Evolutionary conservation across 2,329 filamentous ascomycete genomes (phyloP), one percentile per base, ranked within the genome.

Genomic region (Neonectria magnoliae): DNA sequence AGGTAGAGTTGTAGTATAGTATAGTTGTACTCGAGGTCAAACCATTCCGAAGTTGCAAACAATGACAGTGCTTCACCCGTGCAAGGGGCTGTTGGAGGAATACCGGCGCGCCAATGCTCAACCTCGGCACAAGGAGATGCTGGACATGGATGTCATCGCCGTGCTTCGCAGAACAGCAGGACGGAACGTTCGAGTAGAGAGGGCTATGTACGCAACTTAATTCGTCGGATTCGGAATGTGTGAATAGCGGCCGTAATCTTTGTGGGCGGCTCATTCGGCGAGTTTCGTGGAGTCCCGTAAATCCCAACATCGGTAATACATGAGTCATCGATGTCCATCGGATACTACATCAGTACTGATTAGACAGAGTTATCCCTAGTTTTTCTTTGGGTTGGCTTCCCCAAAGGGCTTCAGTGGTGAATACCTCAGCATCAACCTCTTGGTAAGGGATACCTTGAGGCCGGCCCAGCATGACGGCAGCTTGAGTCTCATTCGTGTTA

Each of bases 1-100:
- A 74, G 73, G 44, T 75, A 73, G 2, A 75, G 68, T 2, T 60
- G 62, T 1, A 75, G 55, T 29, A 76, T 67, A 0, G 71, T 55
- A 16, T 70, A 61, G 36, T 66, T 67, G 33, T 60, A 60, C 29
- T 27, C 27, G 9, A 60, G 8, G 4, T 60, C 50, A 33, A 11
- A 55, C 57, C 57, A 60, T 6, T 54, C 57, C 1, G 41, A 22
- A 5, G 51, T 60, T 3, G 45, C 29, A 20, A 60, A 60, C 13
- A 54, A 22, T 3, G 57, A 60, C 2, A 54, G 41, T 22, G 41
- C 57, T 18, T 51, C 50, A 4, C 42, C 51, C 5, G 27, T 18
- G 16, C 29, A 22, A 11, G 27, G 41, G 11, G 16, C 6, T 7
- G 45, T 27, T 5, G 52, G n/a, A 7, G 62, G 52, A 4, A 53